Percentiles rank a stretch among this genome's conserved stretches.
phyloP scores from a whole-genome alignment of 306 rosid species.

The Cyamopsis tetragonoloba region DNA sequence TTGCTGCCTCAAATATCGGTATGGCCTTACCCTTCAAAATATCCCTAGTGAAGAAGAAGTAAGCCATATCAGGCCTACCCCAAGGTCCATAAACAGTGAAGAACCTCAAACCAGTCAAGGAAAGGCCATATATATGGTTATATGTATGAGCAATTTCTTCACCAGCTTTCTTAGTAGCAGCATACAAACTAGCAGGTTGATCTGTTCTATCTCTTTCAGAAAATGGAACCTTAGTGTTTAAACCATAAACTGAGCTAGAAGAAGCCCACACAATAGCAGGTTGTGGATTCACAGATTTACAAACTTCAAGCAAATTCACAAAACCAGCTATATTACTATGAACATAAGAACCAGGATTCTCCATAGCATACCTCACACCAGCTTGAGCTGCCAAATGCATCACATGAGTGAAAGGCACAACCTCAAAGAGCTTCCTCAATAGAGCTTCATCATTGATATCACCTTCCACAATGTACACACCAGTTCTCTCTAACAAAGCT shows the following conservation, averaged over 20 bases:
- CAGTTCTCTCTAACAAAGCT: slow-evolving; percentile 67
- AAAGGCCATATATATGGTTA: slow-evolving; percentile 88
- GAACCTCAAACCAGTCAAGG: slow-evolving; percentile 83
- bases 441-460: slow-evolving; percentile 77
- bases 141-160: slow-evolving; percentile 96
- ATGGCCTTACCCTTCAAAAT: slow-evolving; percentile 83
- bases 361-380: slow-evolving; percentile 99
- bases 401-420: slow-evolving; percentile 89
- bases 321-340: slow-evolving; percentile 96
- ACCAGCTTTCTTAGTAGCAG: slow-evolving; percentile 98
- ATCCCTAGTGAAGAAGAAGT: slow-evolving; percentile 85
- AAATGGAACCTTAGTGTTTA: slow-evolving; percentile 91
- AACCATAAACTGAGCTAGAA: slow-evolving; percentile 91
- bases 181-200: slow-evolving; percentile 92
- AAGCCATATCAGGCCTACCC: slow-evolving; percentile 99
- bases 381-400: slow-evolving; percentile 99
- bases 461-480: slow-evolving; percentile 91
- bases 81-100: slow-evolving; percentile 98
- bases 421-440: slow-evolving; percentile 81
- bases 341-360: slow-evolving; percentile 89
- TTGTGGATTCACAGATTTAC: slow-evolving; percentile 78
- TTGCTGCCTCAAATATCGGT: slow-evolving; percentile 69
- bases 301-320: slow-evolving; percentile 84
- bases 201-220: slow-evolving; percentile 87
- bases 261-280: slow-evolving; percentile 99